phyloP scores from a whole-genome alignment of 139 green algal genomes.

The Micractinium sp. region DNA sequence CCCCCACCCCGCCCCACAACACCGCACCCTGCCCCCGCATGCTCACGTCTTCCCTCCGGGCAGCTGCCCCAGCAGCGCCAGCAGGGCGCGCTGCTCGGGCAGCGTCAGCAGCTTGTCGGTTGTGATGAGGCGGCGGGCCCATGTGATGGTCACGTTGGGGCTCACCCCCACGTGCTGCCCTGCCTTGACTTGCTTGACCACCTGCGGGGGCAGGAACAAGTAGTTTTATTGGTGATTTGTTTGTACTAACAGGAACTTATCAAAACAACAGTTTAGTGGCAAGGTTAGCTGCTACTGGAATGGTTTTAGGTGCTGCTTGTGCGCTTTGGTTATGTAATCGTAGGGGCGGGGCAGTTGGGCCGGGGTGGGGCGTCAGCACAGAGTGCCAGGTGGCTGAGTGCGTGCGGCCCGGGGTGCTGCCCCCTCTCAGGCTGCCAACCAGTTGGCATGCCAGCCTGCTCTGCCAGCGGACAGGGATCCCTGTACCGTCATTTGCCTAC shows the following conservation, averaged over 20 bases:
- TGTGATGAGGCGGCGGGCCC: slow-evolving; percentile 49
- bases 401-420: too few species aligned
- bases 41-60: not conserved
- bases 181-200: slow-evolving; percentile 33
- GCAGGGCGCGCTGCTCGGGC: slow-evolving; percentile 30
- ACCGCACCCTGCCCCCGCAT: too few species aligned
- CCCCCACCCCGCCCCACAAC: too few species aligned
- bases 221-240: slow-evolving; percentile 8
- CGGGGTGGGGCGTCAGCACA: too few species aligned
- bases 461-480: too few species aligned
- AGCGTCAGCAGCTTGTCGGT: slow-evolving; percentile 47
- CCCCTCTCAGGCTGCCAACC: too few species aligned
- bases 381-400: too few species aligned
- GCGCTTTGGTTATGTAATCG: too few species aligned
- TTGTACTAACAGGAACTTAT: slow-evolving; percentile 60
- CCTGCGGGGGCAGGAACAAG: slow-evolving; percentile 32
- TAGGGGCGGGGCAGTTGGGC: too few species aligned
- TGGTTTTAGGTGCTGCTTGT: slow-evolving; percentile 46
- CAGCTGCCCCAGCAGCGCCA: slow-evolving; percentile 29
- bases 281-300: slow-evolving; percentile 53
- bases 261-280: slow-evolving; percentile 61
- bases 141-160: slow-evolving; percentile 50
- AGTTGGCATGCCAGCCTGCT: too few species aligned
- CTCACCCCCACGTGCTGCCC: slow-evolving; percentile 48
- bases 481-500: too few species aligned